Evolutionary conservation across 768 basidiomycete species (phyloP).

Genomic region (Pleurotus eryngii): DNA sequence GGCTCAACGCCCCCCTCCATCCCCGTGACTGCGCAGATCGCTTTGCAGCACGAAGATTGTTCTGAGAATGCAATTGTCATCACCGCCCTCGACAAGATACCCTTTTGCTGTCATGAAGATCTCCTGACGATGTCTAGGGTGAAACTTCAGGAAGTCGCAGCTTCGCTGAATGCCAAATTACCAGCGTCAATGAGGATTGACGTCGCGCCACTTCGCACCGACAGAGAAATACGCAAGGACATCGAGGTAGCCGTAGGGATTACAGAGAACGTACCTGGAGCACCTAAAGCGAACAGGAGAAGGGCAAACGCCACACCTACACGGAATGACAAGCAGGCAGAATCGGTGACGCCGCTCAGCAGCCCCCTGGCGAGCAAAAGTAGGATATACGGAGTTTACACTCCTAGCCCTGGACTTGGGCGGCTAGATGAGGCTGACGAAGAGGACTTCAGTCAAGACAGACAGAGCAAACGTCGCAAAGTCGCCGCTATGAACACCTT

Average conservation of each 20-base stretch:
- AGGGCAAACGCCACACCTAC: constrained; percentile 6
- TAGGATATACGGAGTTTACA: constrained; percentile 15
- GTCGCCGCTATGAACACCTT: background rate
- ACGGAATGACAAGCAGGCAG: constrained; percentile 9
- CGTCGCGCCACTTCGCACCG: constrained; percentile 30
- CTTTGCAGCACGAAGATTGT: constrained; percentile 56
- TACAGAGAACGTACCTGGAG: constrained; percentile 30
- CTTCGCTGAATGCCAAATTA: constrained; percentile 51
- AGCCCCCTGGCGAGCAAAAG: constrained; percentile 31
- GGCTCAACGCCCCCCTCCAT: background rate
- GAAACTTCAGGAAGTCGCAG: constrained; percentile 51
- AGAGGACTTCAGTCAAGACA: background rate
- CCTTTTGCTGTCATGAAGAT: constrained; percentile 77
- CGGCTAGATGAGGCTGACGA: constrained; percentile 29
- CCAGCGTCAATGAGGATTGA: constrained; percentile 52
- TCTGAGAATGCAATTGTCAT: constrained; percentile 58
- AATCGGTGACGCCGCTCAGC: constrained; percentile 26
- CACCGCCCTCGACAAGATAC: constrained; percentile 53
- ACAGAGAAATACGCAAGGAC: constrained; percentile 43
- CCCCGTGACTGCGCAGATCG: constrained; percentile 34
- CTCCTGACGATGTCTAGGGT: constrained; percentile 58
- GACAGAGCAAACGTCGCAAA: background rate
- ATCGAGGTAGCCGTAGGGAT: constrained; percentile 67
- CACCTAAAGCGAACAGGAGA: constrained; percentile 29
- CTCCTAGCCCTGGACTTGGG: constrained; percentile 22